Conservation (phyloP, 108 stramenopile genomes). For the Aureococcus anophagefferens region DNA sequence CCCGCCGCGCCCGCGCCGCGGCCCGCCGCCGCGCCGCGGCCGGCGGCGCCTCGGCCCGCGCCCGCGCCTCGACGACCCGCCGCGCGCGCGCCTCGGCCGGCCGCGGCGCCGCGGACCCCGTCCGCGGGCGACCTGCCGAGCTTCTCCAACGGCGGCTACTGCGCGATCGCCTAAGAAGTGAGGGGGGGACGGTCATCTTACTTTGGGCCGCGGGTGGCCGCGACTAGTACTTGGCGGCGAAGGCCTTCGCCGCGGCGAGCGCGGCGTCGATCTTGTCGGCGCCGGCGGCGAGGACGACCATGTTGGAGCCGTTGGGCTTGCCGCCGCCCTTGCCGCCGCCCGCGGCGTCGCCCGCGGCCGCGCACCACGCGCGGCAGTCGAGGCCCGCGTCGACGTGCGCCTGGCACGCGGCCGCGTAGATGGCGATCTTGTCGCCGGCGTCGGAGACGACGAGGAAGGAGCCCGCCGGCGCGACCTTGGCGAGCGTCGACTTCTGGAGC, state of each 20-base stretch:
- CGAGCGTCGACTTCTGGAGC: slow-evolving; percentile 54
- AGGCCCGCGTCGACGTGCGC: slow-evolving; percentile 39
- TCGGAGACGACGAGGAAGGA: slow-evolving; percentile 67
- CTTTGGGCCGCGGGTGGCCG: too few species aligned
- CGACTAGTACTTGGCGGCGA: too few species aligned
- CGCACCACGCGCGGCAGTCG: slow-evolving; percentile 71
- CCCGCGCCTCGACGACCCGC: too few species aligned
- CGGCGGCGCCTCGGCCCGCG: too few species aligned
- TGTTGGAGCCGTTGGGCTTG: slow-evolving; percentile 48
- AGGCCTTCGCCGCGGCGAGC: slow-evolving; percentile 2
- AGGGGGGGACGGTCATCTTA: too few species aligned
- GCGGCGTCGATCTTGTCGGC: background rate
- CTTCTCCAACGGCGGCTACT: too few species aligned
- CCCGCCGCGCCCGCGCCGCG: too few species aligned
- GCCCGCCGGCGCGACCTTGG: slow-evolving; percentile 71
- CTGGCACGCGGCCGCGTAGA: slow-evolving; percentile 65
- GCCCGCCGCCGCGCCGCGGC: too few species aligned
- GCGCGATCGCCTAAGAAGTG: too few species aligned
- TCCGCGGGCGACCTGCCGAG: too few species aligned
- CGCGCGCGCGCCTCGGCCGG: too few species aligned
- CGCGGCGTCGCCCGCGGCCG: slow-evolving; percentile 59
- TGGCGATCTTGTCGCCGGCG: slow-evolving; percentile 60
- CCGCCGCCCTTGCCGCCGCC: slow-evolving; percentile 78
- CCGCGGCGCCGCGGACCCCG: too few species aligned
- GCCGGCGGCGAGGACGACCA: slow-evolving; percentile 1